phyloP scores from a whole-genome alignment of 371 early-diverging fungal genomes.

The Syncephalastrum contaminatum region DNA sequence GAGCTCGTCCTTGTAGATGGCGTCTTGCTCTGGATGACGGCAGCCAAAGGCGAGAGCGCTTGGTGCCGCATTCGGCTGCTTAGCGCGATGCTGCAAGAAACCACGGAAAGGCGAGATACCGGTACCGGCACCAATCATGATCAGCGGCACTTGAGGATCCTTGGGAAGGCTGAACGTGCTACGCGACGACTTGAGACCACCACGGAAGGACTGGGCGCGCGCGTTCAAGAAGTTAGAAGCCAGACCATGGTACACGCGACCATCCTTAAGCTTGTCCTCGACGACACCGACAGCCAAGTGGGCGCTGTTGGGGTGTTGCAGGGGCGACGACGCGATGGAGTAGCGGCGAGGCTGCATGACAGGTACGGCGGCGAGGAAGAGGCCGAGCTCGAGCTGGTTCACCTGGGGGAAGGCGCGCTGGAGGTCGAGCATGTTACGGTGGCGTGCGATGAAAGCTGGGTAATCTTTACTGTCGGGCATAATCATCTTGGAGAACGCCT shows the following conservation, averaged over 20 bases:
- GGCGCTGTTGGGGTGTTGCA: conserved; percentile 23
- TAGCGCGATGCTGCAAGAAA: conserved; percentile 57
- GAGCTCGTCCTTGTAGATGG: conserved; percentile 70
- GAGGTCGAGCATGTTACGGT: conserved; percentile 51
- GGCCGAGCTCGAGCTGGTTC: conserved; percentile 40
- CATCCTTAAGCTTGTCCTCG: conserved; percentile 35
- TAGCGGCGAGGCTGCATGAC: conserved; percentile 57
- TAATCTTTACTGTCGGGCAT: conserved; percentile 46
- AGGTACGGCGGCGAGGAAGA: conserved; percentile 45
- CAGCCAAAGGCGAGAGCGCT: conserved; percentile 80
- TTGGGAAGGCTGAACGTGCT: conserved; percentile 38
- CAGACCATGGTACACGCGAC: conserved; percentile 41
- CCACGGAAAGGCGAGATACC: conserved; percentile 93
- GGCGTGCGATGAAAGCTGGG: conserved; percentile 36
- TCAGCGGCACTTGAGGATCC: conserved; percentile 39
- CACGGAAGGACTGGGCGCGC: conserved; percentile 19
- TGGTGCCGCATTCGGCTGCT: conserved; percentile 25
- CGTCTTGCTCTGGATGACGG: conserved; percentile 70
- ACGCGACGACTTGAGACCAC: conserved; percentile 42
- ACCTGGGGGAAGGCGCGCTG: conserved; percentile 44
- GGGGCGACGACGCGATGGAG: conserved; percentile 54
- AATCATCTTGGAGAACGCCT: conserved; percentile 27
- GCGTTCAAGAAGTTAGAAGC: conserved; percentile 37
- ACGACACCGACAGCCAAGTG: conserved; percentile 45
- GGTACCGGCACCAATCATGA: conserved; percentile 71